Conservation (phyloP, 768 basidiomycete genomes). For the Mycena capillaripes region DNA sequence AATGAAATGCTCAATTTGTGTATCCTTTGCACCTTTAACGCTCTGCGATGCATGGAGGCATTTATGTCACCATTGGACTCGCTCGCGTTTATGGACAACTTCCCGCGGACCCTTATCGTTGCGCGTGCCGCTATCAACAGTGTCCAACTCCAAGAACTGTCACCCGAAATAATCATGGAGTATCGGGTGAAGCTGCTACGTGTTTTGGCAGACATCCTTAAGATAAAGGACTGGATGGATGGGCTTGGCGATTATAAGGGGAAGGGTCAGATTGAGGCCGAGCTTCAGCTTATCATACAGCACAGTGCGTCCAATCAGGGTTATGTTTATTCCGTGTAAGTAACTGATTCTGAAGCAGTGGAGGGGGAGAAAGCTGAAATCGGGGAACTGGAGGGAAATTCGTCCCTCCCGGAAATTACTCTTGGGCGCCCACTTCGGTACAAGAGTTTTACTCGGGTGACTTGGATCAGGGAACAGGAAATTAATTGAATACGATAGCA, state of each 20-base stretch:
- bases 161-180: not conserved
- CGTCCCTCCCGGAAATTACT: not conserved
- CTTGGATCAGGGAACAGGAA: conserved; percentile 6
- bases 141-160: not conserved
- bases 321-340: not conserved
- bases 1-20: conserved; percentile 11
- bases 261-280: not conserved
- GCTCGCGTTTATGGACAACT: not conserved
- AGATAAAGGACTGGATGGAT: conserved; percentile 21
- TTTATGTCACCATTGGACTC: conserved; percentile 9
- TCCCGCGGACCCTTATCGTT: not conserved
- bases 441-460: not conserved
- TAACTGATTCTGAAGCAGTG: not conserved
- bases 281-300: not conserved
- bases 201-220: not conserved
- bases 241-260: not conserved
- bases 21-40: conserved; percentile 9
- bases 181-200: not conserved
- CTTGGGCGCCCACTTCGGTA: not conserved
- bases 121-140: not conserved
- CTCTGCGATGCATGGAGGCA: conserved; percentile 13
- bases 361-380: not conserved
- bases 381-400: not conserved
- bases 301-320: not conserved
- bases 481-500: not conserved